Percentiles rank a stretch among this genome's conserved stretches.
Conservation (phyloP, 768 basidiomycete genomes). For the Russula foetens region DNA sequence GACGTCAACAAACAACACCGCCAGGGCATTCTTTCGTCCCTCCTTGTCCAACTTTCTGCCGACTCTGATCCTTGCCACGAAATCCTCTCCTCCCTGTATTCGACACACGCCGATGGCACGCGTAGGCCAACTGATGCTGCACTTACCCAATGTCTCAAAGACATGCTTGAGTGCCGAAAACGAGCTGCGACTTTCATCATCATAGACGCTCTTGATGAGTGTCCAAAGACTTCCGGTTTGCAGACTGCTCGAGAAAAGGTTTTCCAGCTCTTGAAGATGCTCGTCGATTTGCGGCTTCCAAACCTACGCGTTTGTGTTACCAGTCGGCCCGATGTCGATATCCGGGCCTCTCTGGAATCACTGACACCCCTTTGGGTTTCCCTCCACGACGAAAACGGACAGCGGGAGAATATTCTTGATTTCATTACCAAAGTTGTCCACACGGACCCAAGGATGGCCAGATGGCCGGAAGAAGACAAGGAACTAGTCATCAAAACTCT, state of each 20-base stretch:
- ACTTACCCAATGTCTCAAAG: background rate
- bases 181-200: background rate
- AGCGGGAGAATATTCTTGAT: background rate
- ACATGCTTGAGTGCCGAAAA: background rate
- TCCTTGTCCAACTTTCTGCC: background rate
- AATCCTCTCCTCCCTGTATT: background rate
- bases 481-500: background rate
- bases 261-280: background rate
- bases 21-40: background rate
- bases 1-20: slow-evolving; percentile 1
- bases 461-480: slow-evolving; percentile 1
- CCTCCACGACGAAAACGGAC: slow-evolving; percentile 4
- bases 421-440: background rate
- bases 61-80: background rate
- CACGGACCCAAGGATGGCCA: background rate
- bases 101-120: background rate
- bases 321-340: slow-evolving; percentile 1
- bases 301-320: background rate
- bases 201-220: slow-evolving; percentile 5
- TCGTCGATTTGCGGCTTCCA: background rate
- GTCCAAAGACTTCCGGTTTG: background rate
- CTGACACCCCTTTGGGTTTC: background rate
- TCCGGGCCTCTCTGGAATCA: background rate
- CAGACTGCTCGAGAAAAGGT: background rate
- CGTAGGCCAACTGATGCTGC: background rate